Base-by-base conservation (phyloP, 2,329 filamentous ascomycete genomes). In the Xylaria sp. region DNA sequence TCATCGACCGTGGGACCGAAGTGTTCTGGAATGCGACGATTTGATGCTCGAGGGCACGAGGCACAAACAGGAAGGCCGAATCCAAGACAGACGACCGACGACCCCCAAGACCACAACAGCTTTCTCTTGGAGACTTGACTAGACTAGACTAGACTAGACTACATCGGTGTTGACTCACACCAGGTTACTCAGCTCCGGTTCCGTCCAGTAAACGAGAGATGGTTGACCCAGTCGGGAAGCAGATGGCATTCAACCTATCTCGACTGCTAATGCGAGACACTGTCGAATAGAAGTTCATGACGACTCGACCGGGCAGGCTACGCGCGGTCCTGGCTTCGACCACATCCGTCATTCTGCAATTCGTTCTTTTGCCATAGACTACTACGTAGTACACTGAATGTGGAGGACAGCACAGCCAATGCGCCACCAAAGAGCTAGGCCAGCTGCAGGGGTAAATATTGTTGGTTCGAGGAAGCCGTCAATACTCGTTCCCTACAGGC, bases 91-190 rank as follows among this genome's bases (percentile, higher is more conserved):
- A 40, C 47, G n/a, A 47, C 19, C 27, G n/a, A n/a, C n/a, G n/a
- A n/a, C n/a, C n/a, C n/a, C n/a, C n/a, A n/a, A n/a, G n/a, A n/a
- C n/a, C n/a, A n/a, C n/a, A n/a, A n/a, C n/a, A n/a, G n/a, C n/a
- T n/a, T n/a, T n/a, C n/a, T n/a, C n/a, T n/a, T n/a, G n/a, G n/a
- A n/a, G n/a, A n/a, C n/a, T n/a, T n/a, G n/a, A n/a, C n/a, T n/a
- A n/a, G n/a, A n/a, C n/a, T n/a, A n/a, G n/a, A 33, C 52, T 19
- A 6, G 27, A 15, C 31, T 37, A 52, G 58, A 51, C 56, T 53
- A 31, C 25, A 43, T 51, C 60, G 54, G 56, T 46, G 57, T 60
- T 66, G 63, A 64, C 54, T 66, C 58, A 64, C 51, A 51, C 37
- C 13, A 17, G n/a, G 31, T 49, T 43, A 21, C 23, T 25, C 37